Evolutionary conservation across 1,139 yeast genomes (phyloP).

Genomic region (Debaryomyces singareniensis): DNA sequence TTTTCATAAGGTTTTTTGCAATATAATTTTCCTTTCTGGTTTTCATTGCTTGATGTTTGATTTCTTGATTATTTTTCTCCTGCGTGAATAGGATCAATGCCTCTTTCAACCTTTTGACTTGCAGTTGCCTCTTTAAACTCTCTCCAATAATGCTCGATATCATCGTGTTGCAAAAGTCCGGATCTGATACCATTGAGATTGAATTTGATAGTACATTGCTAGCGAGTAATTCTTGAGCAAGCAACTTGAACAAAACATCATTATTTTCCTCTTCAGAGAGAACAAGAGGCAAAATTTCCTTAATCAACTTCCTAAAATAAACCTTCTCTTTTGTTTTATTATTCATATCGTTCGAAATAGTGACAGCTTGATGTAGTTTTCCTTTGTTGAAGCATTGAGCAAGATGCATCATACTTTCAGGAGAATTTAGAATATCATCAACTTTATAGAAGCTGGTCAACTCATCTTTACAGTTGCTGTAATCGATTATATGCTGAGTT

Average conservation of each 20-base stretch:
- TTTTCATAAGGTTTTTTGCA: conserved; percentile 3
- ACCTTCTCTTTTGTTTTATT: conserved; percentile 43
- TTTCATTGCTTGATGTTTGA: no score
- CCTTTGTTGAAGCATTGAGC: conserved; percentile 57
- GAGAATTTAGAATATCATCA: conserved; percentile 22
- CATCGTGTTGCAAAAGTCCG: conserved; percentile 70
- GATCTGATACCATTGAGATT: conserved; percentile 53
- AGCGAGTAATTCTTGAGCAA: conserved; percentile 61
- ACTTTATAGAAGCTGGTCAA: conserved; percentile 14
- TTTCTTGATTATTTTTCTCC: conserved; percentile 4
- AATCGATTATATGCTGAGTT: conserved; percentile 58
- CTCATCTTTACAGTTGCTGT: conserved; percentile 46
- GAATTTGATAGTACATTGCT: conserved; percentile 43
- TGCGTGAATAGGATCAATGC: conserved; percentile 63
- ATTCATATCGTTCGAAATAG: conserved; percentile 31
- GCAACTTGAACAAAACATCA: conserved; percentile 42
- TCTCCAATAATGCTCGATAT: conserved; percentile 59
- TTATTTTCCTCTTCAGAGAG: conserved; percentile 44
- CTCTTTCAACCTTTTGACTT: conserved; percentile 66
- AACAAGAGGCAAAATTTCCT: conserved; percentile 43
- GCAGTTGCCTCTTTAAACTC: conserved; percentile 66
- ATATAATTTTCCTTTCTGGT: not conserved
- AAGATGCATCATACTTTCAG: conserved; percentile 48
- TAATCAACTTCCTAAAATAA: conserved; percentile 42
- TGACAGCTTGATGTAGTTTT: conserved; percentile 56